phyloP scores from a whole-genome alignment of 768 basidiomycete species.

The Rhodocollybia butyracea region DNA sequence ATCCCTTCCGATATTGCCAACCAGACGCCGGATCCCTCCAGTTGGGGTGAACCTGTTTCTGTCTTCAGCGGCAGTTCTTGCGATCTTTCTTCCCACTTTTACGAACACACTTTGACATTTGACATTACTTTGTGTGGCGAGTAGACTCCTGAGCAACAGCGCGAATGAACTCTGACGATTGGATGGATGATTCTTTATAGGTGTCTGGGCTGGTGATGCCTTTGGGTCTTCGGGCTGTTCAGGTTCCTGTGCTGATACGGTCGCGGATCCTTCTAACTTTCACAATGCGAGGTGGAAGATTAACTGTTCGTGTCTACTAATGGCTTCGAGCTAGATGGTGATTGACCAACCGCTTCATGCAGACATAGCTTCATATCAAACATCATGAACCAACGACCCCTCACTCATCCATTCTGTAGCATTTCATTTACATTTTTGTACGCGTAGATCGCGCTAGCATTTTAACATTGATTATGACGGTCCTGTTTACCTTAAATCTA shows the following conservation, averaged over 20 bases:
- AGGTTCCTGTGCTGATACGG: constrained; percentile 30
- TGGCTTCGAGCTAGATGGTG: too few relatives aligned
- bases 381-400: constrained; percentile 1
- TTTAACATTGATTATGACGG: too few relatives aligned
- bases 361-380: constrained; percentile 36
- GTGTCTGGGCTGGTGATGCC: constrained; percentile 15
- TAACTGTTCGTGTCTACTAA: not conserved
- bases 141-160: too few relatives aligned
- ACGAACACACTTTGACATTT: constrained; percentile 45
- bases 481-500: too few relatives aligned
- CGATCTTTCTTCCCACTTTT: constrained; percentile 47
- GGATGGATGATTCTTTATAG: not conserved
- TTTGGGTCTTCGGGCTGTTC: constrained; percentile 27
- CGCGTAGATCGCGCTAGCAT: too few relatives aligned
- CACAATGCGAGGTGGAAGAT: constrained; percentile 36
- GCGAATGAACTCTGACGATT: too few relatives aligned
- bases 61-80: constrained; percentile 48
- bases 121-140: constrained; percentile 29
- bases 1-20: constrained; percentile 51
- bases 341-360: too few relatives aligned
- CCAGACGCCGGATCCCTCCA: constrained; percentile 40
- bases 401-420: not conserved
- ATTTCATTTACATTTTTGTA: not conserved
- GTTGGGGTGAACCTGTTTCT: constrained; percentile 53
- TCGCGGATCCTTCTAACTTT: constrained; percentile 52